Evolutionary conservation across 352 stramenopile species (phyloP).

Genomic region (Elongisporangium undulatum): DNA sequence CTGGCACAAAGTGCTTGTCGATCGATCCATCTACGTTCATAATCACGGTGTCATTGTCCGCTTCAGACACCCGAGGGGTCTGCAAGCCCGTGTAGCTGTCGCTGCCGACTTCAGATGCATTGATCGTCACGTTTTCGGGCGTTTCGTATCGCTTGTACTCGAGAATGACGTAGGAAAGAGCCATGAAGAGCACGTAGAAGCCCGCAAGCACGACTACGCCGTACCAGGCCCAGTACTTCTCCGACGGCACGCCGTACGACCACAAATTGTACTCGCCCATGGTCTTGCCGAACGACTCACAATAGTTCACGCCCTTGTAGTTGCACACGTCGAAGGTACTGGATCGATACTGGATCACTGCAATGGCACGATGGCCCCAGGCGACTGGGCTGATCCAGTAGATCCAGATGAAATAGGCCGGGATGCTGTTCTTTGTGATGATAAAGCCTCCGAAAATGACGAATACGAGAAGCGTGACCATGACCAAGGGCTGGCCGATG

Average conservation of each 20-base stretch:
- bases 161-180: constrained; percentile 10
- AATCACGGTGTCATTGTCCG: too few species aligned
- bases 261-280: constrained; percentile 35
- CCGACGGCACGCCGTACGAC: constrained; percentile 32
- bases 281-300: constrained; percentile 16
- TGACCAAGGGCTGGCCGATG: constrained; percentile 32
- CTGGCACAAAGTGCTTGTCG: constrained; percentile 36
- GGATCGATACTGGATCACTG: constrained; percentile 40
- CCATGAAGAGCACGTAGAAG: constrained; percentile 49
- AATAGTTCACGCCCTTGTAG: constrained; percentile 30
- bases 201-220: constrained; percentile 28
- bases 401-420: constrained; percentile 42
- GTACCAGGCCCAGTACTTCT: constrained; percentile 35
- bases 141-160: constrained; percentile 18
- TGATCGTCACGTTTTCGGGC: constrained; percentile 14
- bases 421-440: constrained; percentile 36
- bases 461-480: constrained; percentile 39
- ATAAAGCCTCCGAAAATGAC: constrained; percentile 46
- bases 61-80: too few species aligned
- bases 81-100: too few species aligned
- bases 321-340: constrained; percentile 23
- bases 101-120: too few species aligned
- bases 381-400: constrained; percentile 59
- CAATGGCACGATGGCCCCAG: constrained; percentile 34
- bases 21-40: too few species aligned